Conservation (phyloP, 1,284 basidiomycete genomes). For the Sporisorium scitamineum region DNA sequence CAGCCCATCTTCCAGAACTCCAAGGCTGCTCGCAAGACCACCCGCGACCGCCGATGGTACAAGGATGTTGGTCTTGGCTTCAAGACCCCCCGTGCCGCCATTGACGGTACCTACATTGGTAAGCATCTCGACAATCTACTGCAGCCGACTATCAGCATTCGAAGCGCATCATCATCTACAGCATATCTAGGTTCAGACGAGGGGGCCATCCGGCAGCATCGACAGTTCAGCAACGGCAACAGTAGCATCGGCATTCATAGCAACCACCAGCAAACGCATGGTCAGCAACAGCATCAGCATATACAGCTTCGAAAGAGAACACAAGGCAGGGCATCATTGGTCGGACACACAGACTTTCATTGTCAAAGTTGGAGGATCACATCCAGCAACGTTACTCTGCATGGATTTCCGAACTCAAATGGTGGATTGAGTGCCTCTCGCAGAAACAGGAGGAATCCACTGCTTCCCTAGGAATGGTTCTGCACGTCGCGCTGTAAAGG, state of each 20-base stretch:
- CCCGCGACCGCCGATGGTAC: slow-evolving; percentile 98
- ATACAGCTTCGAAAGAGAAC: background rate
- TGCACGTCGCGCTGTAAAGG: too few species aligned
- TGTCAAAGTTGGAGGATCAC: background rate
- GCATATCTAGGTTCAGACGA: slow-evolving; percentile 1
- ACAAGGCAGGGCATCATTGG: background rate
- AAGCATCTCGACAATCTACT: slow-evolving; percentile 26
- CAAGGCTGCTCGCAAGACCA: slow-evolving; percentile 89
- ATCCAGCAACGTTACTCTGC: background rate
- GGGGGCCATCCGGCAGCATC: background rate
- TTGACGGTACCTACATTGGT: slow-evolving; percentile 94
- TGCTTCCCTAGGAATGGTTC: too few species aligned
- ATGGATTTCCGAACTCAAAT: too few species aligned
- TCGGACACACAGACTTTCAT: background rate
- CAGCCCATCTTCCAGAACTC: slow-evolving; percentile 98
- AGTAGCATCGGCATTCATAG: background rate
- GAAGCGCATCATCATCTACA: background rate
- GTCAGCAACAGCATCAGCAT: background rate
- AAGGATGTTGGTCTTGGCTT: slow-evolving; percentile 74
- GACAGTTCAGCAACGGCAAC: background rate
- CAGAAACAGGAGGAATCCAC: too few species aligned
- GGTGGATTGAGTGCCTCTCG: too few species aligned
- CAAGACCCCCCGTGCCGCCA: slow-evolving; percentile 90
- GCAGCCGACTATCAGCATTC: background rate
- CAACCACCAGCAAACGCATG: background rate